Conservation (phyloP, 306 rosid species). For the Vachellia pachyceras region DNA sequence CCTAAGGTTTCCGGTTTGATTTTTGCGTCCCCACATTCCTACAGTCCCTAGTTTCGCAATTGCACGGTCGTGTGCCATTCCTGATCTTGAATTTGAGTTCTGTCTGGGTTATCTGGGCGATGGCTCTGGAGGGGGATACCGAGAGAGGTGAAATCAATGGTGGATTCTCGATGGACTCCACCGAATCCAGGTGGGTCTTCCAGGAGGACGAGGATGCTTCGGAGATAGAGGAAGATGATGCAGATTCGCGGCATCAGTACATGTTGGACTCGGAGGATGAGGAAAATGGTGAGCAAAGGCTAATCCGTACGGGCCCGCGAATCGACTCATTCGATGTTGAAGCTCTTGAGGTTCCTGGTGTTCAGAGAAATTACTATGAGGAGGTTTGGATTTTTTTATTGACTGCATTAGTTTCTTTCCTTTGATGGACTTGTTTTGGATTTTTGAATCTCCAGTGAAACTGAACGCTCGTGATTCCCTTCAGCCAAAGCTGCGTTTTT, state of each 20-base stretch:
- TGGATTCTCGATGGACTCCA: constrained; percentile 51
- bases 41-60: neutral
- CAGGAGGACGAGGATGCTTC: constrained; percentile 51
- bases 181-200: constrained; percentile 56
- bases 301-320: constrained; percentile 94
- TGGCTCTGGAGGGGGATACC: constrained; percentile 38
- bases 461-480: neutral
- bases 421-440: neutral
- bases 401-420: constrained; percentile 3
- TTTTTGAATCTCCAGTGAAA: neutral
- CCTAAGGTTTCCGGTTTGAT: constrained; percentile 10
- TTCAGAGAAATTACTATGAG: constrained; percentile 76
- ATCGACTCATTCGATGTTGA: constrained; percentile 96
- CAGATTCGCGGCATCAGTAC: constrained; percentile 33
- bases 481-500: neutral
- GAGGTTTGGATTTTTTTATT: constrained; percentile 34
- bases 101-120: constrained; percentile 6
- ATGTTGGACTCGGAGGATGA: constrained; percentile 84
- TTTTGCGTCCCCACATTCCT: neutral
- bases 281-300: constrained; percentile 78
- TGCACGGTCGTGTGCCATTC: neutral
- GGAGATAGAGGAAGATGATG: constrained; percentile 47
- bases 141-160: constrained; percentile 48
- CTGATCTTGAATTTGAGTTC: constrained; percentile 5
- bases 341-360: constrained; percentile 95